These are phyloP conservation scores for Oryza rufipogon DNA, from an alignment of 176 grass and related monocot species.

Conservation along the genomic window DNA sequence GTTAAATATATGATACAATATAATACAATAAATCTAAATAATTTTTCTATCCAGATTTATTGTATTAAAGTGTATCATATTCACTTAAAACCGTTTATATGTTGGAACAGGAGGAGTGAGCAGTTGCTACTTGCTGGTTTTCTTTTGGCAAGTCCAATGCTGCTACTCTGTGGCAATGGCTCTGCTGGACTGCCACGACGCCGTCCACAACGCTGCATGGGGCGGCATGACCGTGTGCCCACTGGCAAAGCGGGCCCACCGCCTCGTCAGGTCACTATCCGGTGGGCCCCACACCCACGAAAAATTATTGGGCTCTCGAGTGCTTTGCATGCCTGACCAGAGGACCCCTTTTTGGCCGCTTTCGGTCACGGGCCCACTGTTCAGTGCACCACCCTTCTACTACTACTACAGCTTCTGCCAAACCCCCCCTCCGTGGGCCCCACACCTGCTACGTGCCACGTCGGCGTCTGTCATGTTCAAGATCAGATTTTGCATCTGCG, in stretches of 20 bases:
- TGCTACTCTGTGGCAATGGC: slow-evolving; percentile 19
- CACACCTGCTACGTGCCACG: neutral
- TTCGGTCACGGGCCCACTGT: neutral
- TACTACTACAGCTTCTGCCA: neutral
- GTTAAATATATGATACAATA: no score
- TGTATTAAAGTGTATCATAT: no score
- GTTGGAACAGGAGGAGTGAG: no score
- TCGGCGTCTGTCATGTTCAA: neutral
- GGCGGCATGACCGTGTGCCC: neutral
- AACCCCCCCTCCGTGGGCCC: neutral
- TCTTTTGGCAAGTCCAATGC: neutral
- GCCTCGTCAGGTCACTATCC: slow-evolving; percentile 39
- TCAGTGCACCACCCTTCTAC: neutral
- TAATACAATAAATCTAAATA: no score
- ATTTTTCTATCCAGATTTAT: no score
- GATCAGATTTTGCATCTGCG: neutral
- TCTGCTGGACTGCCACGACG: neutral
- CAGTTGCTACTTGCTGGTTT: no score
- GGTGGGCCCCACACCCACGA: neutral
- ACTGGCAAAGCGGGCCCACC: neutral
- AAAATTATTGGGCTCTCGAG: slow-evolving; percentile 56
- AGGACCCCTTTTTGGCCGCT: slow-evolving; percentile 42
- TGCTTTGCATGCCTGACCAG: slow-evolving; percentile 24
- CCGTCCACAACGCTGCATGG: neutral
- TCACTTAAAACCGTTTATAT: rapidly evolving